Percentiles rank a stretch among this genome's conserved stretches.
Evolutionary conservation across 371 early-diverging fungal species (phyloP).

Genomic region (Apophysomyces variabilis): DNA sequence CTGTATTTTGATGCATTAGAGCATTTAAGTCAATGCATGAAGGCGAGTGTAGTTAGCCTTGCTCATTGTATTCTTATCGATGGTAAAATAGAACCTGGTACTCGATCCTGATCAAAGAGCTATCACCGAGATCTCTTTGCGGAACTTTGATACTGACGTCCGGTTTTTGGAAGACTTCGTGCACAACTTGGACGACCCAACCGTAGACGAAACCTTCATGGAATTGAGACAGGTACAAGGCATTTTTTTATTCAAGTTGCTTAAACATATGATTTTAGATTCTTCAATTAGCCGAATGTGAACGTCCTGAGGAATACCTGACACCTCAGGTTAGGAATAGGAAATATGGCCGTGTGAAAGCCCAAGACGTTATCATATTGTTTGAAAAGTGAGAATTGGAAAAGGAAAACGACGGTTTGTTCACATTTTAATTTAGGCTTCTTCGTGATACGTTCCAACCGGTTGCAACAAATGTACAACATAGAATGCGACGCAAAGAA

Average conservation of each 20-base stretch:
- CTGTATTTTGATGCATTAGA: constrained; percentile 80
- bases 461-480: constrained; percentile 25
- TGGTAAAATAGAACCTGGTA: constrained; percentile 53
- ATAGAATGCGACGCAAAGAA: constrained; percentile 43
- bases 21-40: constrained; percentile 73
- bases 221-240: constrained; percentile 75
- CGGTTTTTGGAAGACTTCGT: constrained; percentile 78
- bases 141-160: constrained; percentile 75
- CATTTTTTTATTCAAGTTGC: not conserved
- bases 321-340: constrained; percentile 61
- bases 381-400: constrained; percentile 78
- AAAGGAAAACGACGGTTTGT: no score
- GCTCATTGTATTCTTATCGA: not conserved
- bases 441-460: constrained; percentile 24
- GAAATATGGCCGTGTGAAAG: constrained; percentile 67
- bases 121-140: constrained; percentile 67
- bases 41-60: constrained; percentile 24
- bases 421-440: constrained; percentile 15
- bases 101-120: constrained; percentile 66
- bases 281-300: constrained; percentile 64
- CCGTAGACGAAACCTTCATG: constrained; percentile 70
- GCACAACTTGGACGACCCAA: constrained; percentile 65
- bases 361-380: constrained; percentile 66
- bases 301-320: constrained; percentile 78
- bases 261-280: constrained; percentile 29